These are phyloP conservation scores for Geopyxis carbonaria DNA, from an alignment of 495 filamentous ascomycete species.

Conservation along the genomic window DNA sequence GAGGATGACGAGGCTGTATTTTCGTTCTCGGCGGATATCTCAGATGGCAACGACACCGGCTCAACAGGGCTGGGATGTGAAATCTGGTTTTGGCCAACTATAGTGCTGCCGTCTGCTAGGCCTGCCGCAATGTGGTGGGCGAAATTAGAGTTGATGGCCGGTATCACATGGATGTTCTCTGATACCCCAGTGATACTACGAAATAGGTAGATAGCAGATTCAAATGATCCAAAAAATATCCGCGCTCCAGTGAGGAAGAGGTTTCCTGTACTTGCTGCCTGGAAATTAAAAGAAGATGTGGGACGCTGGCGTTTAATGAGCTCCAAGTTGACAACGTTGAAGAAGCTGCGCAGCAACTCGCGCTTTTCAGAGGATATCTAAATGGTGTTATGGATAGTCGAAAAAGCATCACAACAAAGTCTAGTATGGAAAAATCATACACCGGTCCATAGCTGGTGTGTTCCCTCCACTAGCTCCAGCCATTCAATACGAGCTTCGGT, in stretches of 20 bases:
- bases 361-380: conserved; percentile 65
- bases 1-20: conserved; percentile 9
- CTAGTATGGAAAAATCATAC: conserved; percentile 6
- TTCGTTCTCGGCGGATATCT: conserved; percentile 24
- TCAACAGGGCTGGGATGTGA: conserved; percentile 47
- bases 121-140: conserved; percentile 82
- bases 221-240: conserved; percentile 65
- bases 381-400: conserved; percentile 3
- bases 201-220: conserved; percentile 66
- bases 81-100: conserved; percentile 84
- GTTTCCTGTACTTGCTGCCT: conserved; percentile 79
- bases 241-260: conserved; percentile 76
- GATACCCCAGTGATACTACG: conserved; percentile 68
- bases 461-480: conserved; percentile 75
- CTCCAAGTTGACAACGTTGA: conserved; percentile 76
- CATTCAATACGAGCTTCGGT: conserved; percentile 48
- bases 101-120: conserved; percentile 55
- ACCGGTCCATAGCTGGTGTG: conserved; percentile 50
- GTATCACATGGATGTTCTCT: conserved; percentile 56
- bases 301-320: conserved; percentile 73
- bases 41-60: conserved; percentile 13
- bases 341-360: conserved; percentile 78
- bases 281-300: conserved; percentile 68
- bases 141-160: conserved; percentile 86
- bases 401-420: not conserved